Evolutionary conservation across 2,329 filamentous ascomycete species (phyloP).

Genomic region (Ambrosiella cleistominuta): DNA sequence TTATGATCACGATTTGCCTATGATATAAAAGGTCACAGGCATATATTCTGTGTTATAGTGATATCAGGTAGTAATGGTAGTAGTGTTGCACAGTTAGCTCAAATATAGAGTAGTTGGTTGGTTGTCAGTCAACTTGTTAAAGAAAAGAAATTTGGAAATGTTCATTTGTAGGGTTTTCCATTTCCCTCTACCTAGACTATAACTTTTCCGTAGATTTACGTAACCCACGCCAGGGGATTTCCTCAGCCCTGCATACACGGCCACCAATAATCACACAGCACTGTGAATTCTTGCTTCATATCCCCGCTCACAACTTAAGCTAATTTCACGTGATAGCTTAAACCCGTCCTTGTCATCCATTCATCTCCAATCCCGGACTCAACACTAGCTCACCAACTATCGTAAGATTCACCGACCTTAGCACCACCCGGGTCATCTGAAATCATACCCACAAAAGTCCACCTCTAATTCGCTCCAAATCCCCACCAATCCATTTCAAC

Average conservation of each 20-base stretch:
- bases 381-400: background rate
- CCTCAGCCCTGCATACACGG: conserved; percentile 4
- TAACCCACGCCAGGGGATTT: background rate
- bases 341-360: background rate
- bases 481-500: conserved; percentile 18
- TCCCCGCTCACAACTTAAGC: background rate
- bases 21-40: no score
- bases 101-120: no score
- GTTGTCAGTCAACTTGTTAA: no score
- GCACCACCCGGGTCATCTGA: background rate
- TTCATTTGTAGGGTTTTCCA: background rate
- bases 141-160: no score
- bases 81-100: no score
- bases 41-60: no score
- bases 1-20: background rate
- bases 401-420: background rate
- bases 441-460: background rate
- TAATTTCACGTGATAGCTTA: background rate
- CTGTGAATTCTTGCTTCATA: background rate
- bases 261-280: background rate
- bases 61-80: no score
- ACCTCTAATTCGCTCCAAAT: background rate
- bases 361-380: background rate
- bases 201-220: background rate
- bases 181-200: background rate